Base-by-base conservation (phyloP, 495 filamentous ascomycete species). In the Zalerion maritima region DNA sequence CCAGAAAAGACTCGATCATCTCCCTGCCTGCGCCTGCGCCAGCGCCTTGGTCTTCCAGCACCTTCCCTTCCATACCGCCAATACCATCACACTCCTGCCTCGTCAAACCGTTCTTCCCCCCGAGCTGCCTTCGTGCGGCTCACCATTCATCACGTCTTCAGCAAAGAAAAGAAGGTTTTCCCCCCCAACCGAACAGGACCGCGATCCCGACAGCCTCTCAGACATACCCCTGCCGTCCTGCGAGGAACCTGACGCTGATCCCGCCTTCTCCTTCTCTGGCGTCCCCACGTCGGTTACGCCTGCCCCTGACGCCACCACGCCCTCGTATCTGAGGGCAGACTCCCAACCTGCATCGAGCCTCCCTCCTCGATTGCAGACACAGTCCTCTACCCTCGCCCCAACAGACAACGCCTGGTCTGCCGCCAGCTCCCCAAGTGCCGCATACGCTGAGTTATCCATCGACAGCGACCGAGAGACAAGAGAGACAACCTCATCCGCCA, bases 121-220 rank as follows among this genome's bases (percentile, higher is more conserved):
- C 44, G 63, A 67, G 63, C 63, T 67, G 63, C 62, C n/a, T 35
- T 38, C 34, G 39, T 24, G 73, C 76, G 79, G 77, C 77, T 80
- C 77, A 59, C 66, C 57, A 69, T n/a, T 70, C 78, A 85, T 68
- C 51, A 85, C 79, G 81, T 80, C 81, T 73, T 81, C 78, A 60
- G 67, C 67, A 66, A 91, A 91, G 77, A 84, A 83, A 73, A 70
- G 82, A 54, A 84, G 78, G 69, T 69, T 85, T 56, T 73, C 67
- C 44, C 68, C 67, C 51, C 60, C 63, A 63, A 45, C 41, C 50
- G 28, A 42, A 45, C 42, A 47, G 43, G 50, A 31, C 39, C 39
- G 45, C 32, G 37, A 49, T 24, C 36, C 44, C 36, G 35, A 35
- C 31, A 42, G 35, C 41, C 40, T 49, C 26, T 38, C 48, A 26